These are phyloP conservation scores for Vitis hybrid DNA, from an alignment of 177 flowering plant species.

Conservation along the genomic window DNA sequence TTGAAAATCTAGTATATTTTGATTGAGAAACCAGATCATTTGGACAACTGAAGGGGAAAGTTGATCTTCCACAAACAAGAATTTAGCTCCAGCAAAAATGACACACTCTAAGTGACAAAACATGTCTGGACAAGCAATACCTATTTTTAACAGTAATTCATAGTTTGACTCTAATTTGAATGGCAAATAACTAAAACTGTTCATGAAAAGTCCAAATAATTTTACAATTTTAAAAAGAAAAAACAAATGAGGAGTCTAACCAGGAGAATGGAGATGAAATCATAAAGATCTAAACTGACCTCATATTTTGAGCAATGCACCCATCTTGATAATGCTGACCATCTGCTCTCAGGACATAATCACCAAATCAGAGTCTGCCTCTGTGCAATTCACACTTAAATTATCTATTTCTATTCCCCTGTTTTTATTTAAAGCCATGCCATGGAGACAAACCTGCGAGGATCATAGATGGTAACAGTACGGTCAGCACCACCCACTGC, in stretches of 20 bases:
- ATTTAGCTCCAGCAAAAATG: background rate
- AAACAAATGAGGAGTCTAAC: background rate
- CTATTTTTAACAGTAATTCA: too few relatives aligned
- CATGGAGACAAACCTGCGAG: slow-evolving; percentile 62
- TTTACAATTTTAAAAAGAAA: background rate
- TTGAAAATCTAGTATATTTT: background rate
- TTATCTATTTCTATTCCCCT: background rate
- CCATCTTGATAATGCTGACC: slow-evolving; percentile 83
- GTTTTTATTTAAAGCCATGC: background rate
- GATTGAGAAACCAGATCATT: background rate
- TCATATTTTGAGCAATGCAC: slow-evolving; percentile 88
- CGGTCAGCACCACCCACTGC: slow-evolving; percentile 91
- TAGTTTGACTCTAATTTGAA: too few relatives aligned
- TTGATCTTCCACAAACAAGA: background rate
- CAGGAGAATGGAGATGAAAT: background rate
- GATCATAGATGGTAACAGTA: slow-evolving; percentile 75
- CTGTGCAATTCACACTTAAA: background rate
- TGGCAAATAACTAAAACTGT: background rate
- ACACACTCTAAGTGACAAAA: background rate
- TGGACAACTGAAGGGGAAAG: background rate
- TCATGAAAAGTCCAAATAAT: background rate
- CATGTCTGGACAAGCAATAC: background rate
- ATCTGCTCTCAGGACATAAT: slow-evolving; percentile 42
- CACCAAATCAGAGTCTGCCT: slow-evolving; percentile 6
- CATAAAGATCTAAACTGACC: slow-evolving; percentile 32